phyloP scores from a whole-genome alignment of 2,329 filamentous ascomycete genomes.

The Alternaria rosae region DNA sequence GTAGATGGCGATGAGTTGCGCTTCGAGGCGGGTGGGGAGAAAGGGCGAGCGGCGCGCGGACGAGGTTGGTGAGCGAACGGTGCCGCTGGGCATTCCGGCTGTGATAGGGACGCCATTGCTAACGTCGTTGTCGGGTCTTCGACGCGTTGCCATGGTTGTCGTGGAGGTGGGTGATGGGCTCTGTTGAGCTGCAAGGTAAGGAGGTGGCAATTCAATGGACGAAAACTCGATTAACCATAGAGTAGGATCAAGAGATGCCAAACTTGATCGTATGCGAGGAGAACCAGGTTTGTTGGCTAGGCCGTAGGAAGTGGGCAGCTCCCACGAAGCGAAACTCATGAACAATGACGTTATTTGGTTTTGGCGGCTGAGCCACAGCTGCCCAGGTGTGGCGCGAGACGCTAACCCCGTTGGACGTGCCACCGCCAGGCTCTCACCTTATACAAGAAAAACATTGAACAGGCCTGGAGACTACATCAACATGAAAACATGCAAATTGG shows the following conservation, averaged over 20 bases:
- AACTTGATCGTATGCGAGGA: not conserved
- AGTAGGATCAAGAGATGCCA: not conserved
- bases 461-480: not conserved
- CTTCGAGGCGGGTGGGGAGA: constrained; percentile 74
- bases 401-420: constrained; percentile 22
- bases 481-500: not conserved
- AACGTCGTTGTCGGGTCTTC: constrained; percentile 35
- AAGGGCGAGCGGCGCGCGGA: constrained; percentile 60
- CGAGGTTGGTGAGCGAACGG: constrained; percentile 33
- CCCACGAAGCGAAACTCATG: constrained; percentile 2
- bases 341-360: constrained; percentile 35
- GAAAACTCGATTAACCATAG: not conserved
- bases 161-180: not conserved
- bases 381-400: constrained; percentile 32
- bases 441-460: not conserved
- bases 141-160: constrained; percentile 40
- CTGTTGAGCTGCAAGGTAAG: constrained; percentile 2
- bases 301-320: constrained; percentile 2
- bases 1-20: constrained; percentile 72
- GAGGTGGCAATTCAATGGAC: not conserved
- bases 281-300: not conserved
- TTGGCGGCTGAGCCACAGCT: constrained; percentile 18
- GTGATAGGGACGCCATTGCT: constrained; percentile 27
- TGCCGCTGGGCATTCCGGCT: constrained; percentile 32
- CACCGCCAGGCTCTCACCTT: constrained; percentile 1